Conservation (phyloP, 768 basidiomycete species). For the Podaxis carcinomalis region DNA sequence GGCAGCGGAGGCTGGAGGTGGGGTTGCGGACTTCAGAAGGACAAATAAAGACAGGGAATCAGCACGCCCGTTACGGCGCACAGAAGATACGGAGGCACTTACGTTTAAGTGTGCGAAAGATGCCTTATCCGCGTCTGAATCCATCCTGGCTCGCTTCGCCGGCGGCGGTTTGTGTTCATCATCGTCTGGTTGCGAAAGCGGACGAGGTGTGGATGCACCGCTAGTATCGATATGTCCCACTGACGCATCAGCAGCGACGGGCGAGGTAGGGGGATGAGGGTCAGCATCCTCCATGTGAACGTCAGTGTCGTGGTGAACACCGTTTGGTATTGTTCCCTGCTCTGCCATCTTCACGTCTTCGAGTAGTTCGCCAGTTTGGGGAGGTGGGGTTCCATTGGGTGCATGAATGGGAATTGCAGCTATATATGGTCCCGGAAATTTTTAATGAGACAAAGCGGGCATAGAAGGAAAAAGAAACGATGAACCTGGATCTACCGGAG, state of each 20-base stretch:
- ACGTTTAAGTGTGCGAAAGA: slow-evolving; percentile 65
- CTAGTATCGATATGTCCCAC: slow-evolving; percentile 31
- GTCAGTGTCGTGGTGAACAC: slow-evolving; percentile 31
- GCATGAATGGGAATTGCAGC: slow-evolving; percentile 40
- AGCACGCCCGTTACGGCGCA: slow-evolving; percentile 53
- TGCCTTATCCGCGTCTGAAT: slow-evolving; percentile 73
- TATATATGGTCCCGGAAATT: slow-evolving; percentile 23
- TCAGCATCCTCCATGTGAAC: slow-evolving; percentile 39
- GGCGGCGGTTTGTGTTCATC: slow-evolving; percentile 71
- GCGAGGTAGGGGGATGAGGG: slow-evolving; percentile 37
- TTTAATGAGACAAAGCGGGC: slow-evolving; percentile 17
- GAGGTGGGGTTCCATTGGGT: slow-evolving; percentile 42
- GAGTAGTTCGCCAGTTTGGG: slow-evolving; percentile 34
- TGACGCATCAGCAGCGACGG: slow-evolving; percentile 34
- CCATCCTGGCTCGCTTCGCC: slow-evolving; percentile 74
- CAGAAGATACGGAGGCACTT: slow-evolving; percentile 31
- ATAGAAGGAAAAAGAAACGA: slow-evolving; percentile 14
- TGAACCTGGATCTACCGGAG: slow-evolving; percentile 48
- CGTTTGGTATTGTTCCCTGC: slow-evolving; percentile 27
- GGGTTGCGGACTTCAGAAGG: slow-evolving; percentile 66
- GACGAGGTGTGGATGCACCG: slow-evolving; percentile 31
- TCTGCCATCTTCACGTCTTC: slow-evolving; percentile 62
- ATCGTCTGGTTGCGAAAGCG: slow-evolving; percentile 32
- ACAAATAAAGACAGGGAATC: slow-evolving; percentile 32
- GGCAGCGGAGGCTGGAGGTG: slow-evolving; percentile 59